Evolutionary conservation across 768 basidiomycete species (phyloP), one percentile per base, ranked within the genome.

Genomic region (Lactarius pseudohatsudake): DNA sequence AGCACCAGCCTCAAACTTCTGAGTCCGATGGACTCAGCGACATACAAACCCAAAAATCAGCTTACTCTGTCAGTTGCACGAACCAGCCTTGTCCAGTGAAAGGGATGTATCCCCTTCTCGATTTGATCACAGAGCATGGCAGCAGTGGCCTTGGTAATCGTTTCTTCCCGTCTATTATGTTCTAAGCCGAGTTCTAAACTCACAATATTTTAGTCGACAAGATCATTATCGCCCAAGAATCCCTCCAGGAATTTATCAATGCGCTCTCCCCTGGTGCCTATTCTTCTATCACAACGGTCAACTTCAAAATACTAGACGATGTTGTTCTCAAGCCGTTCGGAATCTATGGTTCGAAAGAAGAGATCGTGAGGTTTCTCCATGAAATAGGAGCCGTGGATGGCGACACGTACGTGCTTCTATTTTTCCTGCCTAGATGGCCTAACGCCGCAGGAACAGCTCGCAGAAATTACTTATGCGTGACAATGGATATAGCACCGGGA

Each of bases 151-250:
- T 85, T 4, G 85, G 86, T 85, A 68, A 64, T 76, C 38, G 36
- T 61, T 18, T 32, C 15, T 2, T 40, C 0, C 30, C 30, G 26
- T 26, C 6, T 1, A 18, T n/a, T n/a, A n/a, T n/a, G n/a, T n/a
- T n/a, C n/a, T n/a, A n/a, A n/a, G n/a, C n/a, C n/a, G n/a, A n/a
- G 30, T 30, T 30, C 30, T 30, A 30, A 3, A 3, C 30, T 30
- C 30, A 30, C 30, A 30, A 30, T 3, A 67, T 30, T 43, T 20
- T 5, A 86, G 86, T 86, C 38, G 85, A 86, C 69, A 88, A 88
- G 71, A 81, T 88, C 36, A 82, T 88, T 72, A 87, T 88, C 38
- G 77, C 78, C 1, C 84, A 86, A 71, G 74, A 79, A 3, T 81
- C 84, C 2, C 74, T 88, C 15, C 75, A 76, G 66, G 67, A 75